These are phyloP conservation scores for Pyrrhoderma noxium DNA, from an alignment of 1,284 basidiomycete genomes.

Conservation along the genomic window DNA sequence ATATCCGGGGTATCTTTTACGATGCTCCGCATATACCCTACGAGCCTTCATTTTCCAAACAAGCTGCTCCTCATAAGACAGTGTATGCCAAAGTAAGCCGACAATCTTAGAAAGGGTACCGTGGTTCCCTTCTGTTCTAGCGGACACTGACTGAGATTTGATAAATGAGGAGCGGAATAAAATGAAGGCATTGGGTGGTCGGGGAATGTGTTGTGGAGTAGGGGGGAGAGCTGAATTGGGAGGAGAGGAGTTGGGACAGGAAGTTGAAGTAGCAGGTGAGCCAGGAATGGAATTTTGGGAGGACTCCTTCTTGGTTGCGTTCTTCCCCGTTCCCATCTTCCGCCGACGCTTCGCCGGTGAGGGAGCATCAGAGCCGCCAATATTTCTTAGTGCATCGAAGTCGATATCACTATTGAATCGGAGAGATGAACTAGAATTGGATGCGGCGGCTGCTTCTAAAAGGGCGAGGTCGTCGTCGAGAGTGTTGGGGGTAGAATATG, in stretches of 20 bases:
- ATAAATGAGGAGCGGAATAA: slow-evolving; percentile 90
- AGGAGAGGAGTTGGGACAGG: not conserved
- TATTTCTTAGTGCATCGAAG: not conserved
- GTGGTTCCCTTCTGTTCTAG: slow-evolving; percentile 72
- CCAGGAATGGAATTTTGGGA: not conserved
- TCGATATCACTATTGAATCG: slow-evolving; percentile 25
- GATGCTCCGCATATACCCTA: slow-evolving; percentile 58
- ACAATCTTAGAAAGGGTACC: slow-evolving; percentile 70
- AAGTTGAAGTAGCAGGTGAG: slow-evolving; percentile 3
- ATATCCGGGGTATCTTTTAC: slow-evolving; percentile 62
- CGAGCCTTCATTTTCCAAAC: slow-evolving; percentile 65
- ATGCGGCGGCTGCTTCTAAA: not conserved
- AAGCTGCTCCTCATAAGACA: slow-evolving; percentile 60
- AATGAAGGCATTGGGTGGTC: slow-evolving; percentile 93
- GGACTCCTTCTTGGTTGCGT: not conserved
- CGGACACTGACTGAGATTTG: slow-evolving; percentile 58
- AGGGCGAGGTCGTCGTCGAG: slow-evolving; percentile 22
- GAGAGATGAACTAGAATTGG: not conserved
- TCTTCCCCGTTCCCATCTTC: slow-evolving; percentile 1
- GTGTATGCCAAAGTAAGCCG: slow-evolving; percentile 65
- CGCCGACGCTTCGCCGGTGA: slow-evolving; percentile 8
- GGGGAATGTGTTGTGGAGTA: slow-evolving; percentile 55
- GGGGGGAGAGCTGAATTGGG: not conserved
- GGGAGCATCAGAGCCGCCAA: slow-evolving; percentile 33
- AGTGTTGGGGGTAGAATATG: slow-evolving; percentile 44